These are phyloP conservation scores for Phytophthora multivora DNA, from an alignment of 352 stramenopile species.

Conservation along the genomic window DNA sequence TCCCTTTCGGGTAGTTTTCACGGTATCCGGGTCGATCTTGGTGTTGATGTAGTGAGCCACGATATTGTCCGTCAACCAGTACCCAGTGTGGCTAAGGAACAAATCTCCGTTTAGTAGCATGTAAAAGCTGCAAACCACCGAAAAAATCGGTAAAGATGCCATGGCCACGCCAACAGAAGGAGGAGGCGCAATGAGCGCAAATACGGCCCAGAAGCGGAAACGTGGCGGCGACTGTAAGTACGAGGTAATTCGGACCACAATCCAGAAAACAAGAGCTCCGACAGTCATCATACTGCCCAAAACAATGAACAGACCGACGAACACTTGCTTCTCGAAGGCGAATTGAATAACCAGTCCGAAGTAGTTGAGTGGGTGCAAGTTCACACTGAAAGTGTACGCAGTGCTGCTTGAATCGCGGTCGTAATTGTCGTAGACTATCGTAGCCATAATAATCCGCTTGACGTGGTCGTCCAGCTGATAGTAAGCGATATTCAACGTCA, in stretches of 20 bases:
- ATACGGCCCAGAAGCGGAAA: conserved; percentile 92
- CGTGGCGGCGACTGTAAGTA: conserved; percentile 90
- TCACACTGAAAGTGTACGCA: conserved; percentile 92
- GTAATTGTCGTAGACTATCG: conserved; percentile 92
- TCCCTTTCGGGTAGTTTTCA: conserved; percentile 72
- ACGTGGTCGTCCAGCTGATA: conserved; percentile 91
- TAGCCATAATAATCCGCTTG: conserved; percentile 93
- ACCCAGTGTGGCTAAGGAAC: conserved; percentile 50
- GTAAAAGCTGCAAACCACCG: conserved; percentile 72
- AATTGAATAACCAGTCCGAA: conserved; percentile 97
- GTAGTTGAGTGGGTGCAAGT: conserved; percentile 95
- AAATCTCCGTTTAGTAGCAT: conserved; percentile 67
- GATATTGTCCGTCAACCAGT: conserved; percentile 82
- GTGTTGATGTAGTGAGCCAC: conserved; percentile 88
- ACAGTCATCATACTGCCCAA: conserved; percentile 89
- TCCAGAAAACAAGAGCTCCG: conserved; percentile 88
- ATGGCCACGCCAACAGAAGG: conserved; percentile 91
- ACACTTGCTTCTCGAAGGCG: conserved; percentile 93
- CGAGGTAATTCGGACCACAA: conserved; percentile 91
- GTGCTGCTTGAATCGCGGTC: conserved; percentile 89
- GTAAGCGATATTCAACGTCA: conserved; percentile 95
- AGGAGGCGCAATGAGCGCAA: conserved; percentile 91
- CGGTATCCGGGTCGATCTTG: conserved; percentile 80
- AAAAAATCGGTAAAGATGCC: conserved; percentile 84
- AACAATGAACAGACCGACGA: conserved; percentile 93